Conservation (phyloP, 495 filamentous ascomycete genomes). For the Penicillium manginii region DNA sequence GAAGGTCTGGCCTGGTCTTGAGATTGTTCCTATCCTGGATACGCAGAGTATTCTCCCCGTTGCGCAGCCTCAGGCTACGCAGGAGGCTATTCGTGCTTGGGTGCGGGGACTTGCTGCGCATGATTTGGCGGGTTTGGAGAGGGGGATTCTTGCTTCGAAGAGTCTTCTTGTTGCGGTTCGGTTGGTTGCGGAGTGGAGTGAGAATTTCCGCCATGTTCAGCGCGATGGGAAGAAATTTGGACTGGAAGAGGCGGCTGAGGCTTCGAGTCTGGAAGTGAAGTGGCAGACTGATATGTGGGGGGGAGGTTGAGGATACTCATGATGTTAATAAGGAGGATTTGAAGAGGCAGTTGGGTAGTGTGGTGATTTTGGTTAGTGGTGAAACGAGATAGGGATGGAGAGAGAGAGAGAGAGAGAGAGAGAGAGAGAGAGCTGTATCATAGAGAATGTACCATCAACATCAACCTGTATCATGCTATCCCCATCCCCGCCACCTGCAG, state of each 20-base stretch:
- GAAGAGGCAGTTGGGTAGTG: slow-evolving; percentile 83
- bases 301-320: slow-evolving; percentile 97
- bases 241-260: slow-evolving; percentile 68
- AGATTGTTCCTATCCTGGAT: slow-evolving; percentile 76
- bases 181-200: slow-evolving; percentile 86
- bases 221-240: slow-evolving; percentile 46
- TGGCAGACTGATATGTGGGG: slow-evolving; percentile 95
- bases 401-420: too few relatives aligned
- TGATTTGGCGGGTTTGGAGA: slow-evolving; percentile 86
- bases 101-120: slow-evolving; percentile 67
- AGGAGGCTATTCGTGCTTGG: slow-evolving; percentile 79
- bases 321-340: slow-evolving; percentile 96
- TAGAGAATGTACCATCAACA: background rate
- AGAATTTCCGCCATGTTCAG: slow-evolving; percentile 59
- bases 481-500: background rate
- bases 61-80: slow-evolving; percentile 69
- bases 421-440: slow-evolving; percentile 2
- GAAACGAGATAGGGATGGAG: slow-evolving; percentile 41
- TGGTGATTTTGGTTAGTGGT: slow-evolving; percentile 75
- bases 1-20: slow-evolving; percentile 83
- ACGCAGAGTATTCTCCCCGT: slow-evolving; percentile 70
- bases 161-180: slow-evolving; percentile 77
- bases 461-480: background rate
- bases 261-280: slow-evolving; percentile 80
- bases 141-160: slow-evolving; percentile 82